Conservation (phyloP, 768 basidiomycete genomes). For the Strobilomyces confusus region DNA sequence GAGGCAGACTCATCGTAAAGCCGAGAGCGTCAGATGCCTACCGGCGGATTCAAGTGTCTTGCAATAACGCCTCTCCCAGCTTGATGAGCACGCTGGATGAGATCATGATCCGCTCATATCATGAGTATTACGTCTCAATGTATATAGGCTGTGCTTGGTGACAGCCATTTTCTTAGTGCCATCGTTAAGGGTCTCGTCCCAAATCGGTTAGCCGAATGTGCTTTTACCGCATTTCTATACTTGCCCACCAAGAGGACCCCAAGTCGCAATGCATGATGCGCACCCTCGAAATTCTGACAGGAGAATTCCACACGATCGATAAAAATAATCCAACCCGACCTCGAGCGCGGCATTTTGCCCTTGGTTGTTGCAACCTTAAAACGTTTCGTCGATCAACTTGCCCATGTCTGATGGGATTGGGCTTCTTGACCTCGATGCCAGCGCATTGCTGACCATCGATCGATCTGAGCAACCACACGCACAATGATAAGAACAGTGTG, state of each 20-base stretch:
- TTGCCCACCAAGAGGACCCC: no score
- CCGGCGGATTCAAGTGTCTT: neutral
- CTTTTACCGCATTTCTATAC: no score
- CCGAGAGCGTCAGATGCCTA: neutral
- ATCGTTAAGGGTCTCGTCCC: no score
- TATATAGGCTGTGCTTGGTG: neutral
- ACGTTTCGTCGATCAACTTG: neutral
- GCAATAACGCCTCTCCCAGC: neutral
- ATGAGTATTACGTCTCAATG: neutral
- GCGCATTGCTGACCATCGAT: slow-evolving; percentile 3
- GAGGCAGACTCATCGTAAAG: no score
- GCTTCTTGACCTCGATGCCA: slow-evolving; percentile 4
- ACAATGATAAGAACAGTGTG: neutral
- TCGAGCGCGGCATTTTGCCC: neutral
- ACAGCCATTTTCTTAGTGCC: no score
- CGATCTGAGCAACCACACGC: neutral
- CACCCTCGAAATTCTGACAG: no score
- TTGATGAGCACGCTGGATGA: neutral
- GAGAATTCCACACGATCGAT: no score
- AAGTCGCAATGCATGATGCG: no score
- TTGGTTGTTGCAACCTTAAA: neutral
- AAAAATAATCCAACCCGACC: neutral
- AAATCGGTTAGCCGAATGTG: no score
- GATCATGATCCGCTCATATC: slow-evolving; percentile 7
- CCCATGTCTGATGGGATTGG: neutral